Evolutionary conservation across 2,329 filamentous ascomycete genomes (phyloP).

Genomic region (Ophiognomonia clavigignenti-juglandacearum): DNA sequence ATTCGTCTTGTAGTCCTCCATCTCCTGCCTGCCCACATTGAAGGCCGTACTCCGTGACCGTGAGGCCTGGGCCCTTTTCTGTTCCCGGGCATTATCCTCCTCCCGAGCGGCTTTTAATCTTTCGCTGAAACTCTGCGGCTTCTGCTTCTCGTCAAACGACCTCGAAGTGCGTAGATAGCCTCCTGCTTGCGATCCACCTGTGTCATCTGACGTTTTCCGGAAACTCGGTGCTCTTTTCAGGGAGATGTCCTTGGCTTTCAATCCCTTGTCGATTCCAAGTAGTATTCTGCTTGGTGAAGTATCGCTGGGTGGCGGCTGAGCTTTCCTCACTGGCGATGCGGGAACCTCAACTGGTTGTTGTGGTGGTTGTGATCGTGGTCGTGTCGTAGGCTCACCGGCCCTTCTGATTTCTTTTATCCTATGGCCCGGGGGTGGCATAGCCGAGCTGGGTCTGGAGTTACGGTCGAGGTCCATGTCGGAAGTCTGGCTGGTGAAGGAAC

Average conservation of each 20-base stretch:
- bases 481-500: conserved; percentile 14
- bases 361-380: conserved; percentile 13
- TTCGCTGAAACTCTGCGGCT: conserved; percentile 71
- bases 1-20: conserved; percentile 55
- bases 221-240: conserved; percentile 65
- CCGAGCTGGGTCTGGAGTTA: conserved; percentile 11
- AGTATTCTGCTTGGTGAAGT: conserved; percentile 75
- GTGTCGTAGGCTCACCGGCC: conserved; percentile 4
- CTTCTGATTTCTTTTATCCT: conserved; percentile 16
- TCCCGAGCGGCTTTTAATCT: conserved; percentile 67
- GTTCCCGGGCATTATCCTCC: conserved; percentile 46
- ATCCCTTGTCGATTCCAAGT: conserved; percentile 84
- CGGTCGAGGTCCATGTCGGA: conserved; percentile 20
- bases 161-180: conserved; percentile 41
- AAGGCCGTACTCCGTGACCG: conserved; percentile 53
- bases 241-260: conserved; percentile 76
- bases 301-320: conserved; percentile 45
- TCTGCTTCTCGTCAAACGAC: conserved; percentile 25
- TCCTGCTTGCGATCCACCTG: conserved; percentile 26
- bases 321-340: conserved; percentile 63
- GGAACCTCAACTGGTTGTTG: conserved; percentile 65
- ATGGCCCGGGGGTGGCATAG: conserved; percentile 4
- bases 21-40: conserved; percentile 50
- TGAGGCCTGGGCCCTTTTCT: conserved; percentile 48
- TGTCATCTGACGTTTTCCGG: conserved; percentile 28